A percentile compares a stretch with the other conserved stretches of the same genome.
phyloP scores from a whole-genome alignment of 805 yeast genomes.

The Citeromyces matritensis region DNA sequence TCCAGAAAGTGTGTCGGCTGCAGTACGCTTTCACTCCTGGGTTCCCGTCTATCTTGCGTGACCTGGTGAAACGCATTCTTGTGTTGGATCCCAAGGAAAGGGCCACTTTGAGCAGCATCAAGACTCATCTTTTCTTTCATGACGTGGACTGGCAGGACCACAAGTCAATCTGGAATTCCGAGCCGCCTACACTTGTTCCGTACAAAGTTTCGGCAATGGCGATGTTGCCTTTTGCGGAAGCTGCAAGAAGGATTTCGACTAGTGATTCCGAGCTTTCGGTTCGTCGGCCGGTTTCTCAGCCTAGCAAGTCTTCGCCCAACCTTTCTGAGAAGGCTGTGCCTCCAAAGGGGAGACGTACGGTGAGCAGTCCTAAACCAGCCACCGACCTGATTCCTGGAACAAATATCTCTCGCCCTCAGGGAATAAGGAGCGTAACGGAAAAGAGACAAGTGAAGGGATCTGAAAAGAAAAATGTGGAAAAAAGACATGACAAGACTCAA shows the following conservation, averaged over 20 bases:
- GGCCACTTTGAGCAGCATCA: slow-evolving; percentile 37
- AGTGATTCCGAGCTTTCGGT: slow-evolving; percentile 3
- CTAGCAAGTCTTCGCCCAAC: background rate
- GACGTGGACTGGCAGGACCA: slow-evolving; percentile 37
- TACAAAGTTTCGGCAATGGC: slow-evolving; percentile 65
- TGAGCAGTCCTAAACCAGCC: background rate
- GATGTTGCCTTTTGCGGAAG: slow-evolving; percentile 43
- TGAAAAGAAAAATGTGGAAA: background rate
- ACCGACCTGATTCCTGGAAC: slow-evolving; percentile 41
- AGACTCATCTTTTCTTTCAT: slow-evolving; percentile 49
- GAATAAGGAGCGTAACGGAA: slow-evolving; percentile 17
- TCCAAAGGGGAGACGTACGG: background rate
- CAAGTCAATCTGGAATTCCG: slow-evolving; percentile 38
- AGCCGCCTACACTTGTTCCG: slow-evolving; percentile 55
- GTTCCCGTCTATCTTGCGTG: slow-evolving; percentile 59
- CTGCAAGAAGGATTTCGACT: background rate
- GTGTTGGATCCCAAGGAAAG: slow-evolving; percentile 52
- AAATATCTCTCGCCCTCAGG: slow-evolving; percentile 35
- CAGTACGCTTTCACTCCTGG: slow-evolving; percentile 81
- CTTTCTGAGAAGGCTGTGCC: background rate
- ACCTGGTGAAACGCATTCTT: slow-evolving; percentile 54
- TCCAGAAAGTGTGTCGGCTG: slow-evolving; percentile 66
- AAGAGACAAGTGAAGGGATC: slow-evolving; percentile 2
- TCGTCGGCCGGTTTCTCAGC: slow-evolving; percentile 2
- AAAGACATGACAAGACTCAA: background rate